Evolutionary conservation across 2,329 filamentous ascomycete genomes (phyloP).

Genomic region (Verticillium zaregamsianum): DNA sequence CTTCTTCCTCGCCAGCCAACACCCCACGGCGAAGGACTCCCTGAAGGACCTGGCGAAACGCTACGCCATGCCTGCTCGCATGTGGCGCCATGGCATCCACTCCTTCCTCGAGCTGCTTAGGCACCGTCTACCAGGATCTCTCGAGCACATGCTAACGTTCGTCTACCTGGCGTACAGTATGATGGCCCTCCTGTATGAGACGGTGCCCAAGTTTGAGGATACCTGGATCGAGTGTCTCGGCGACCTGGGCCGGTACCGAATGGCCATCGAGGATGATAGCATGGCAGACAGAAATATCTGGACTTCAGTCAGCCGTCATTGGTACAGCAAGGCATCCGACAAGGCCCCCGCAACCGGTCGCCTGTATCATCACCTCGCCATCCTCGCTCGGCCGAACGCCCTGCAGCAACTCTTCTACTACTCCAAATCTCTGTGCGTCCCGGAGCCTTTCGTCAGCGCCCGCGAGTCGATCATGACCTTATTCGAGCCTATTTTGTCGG

Average conservation of each 20-base stretch:
- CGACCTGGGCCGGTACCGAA: conserved; percentile 76
- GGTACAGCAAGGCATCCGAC: conserved; percentile 82
- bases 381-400: conserved; percentile 65
- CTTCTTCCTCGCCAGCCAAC: conserved; percentile 82
- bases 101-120: conserved; percentile 75
- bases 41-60: conserved; percentile 68
- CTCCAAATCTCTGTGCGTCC: conserved; percentile 64
- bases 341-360: conserved; percentile 70
- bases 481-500: conserved; percentile 53
- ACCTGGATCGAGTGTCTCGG: conserved; percentile 94
- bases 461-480: conserved; percentile 67
- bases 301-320: conserved; percentile 74
- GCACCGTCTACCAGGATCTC: conserved; percentile 67
- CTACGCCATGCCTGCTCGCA: conserved; percentile 85
- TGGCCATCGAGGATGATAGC: conserved; percentile 87
- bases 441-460: conserved; percentile 62
- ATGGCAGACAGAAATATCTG: conserved; percentile 72
- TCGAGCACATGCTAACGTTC: conserved; percentile 88
- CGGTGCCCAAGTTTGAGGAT: conserved; percentile 74
- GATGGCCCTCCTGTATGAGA: conserved; percentile 84
- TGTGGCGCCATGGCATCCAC: conserved; percentile 94
- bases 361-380: conserved; percentile 84
- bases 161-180: conserved; percentile 88
- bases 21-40: conserved; percentile 69
- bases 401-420: conserved; percentile 72